phyloP scores from a whole-genome alignment of 129 eudicot species.

The Chrysanthemum seticuspe region DNA sequence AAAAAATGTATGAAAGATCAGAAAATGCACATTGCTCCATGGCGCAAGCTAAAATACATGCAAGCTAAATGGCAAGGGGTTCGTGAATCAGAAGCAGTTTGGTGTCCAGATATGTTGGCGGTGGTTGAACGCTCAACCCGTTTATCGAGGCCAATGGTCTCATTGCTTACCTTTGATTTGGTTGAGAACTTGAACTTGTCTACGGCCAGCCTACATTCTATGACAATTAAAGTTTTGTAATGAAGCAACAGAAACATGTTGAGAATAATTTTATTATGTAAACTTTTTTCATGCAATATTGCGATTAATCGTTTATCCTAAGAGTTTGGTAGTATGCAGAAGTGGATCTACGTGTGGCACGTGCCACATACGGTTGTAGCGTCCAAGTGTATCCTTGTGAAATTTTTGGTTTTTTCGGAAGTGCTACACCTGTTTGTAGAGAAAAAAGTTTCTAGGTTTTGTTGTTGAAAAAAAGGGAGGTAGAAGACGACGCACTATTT shows the following conservation, averaged over 20 bases:
- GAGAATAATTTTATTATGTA: too few relatives aligned
- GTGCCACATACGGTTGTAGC: too few relatives aligned
- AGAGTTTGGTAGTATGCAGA: too few relatives aligned
- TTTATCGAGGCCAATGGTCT: constrained; percentile 35
- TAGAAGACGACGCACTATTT: too few relatives aligned
- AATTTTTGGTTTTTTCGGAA: too few relatives aligned
- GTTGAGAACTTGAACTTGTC: constrained; percentile 27
- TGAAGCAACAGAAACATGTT: background rate
- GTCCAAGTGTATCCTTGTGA: too few relatives aligned
- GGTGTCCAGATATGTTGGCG: constrained; percentile 18
- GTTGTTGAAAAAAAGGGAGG: too few relatives aligned
- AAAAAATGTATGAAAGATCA: constrained; percentile 67
- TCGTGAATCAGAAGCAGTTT: constrained; percentile 9
- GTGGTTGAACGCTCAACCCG: constrained; percentile 14
- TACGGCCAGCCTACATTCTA: constrained; percentile 26
- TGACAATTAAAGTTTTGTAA: constrained; percentile 46
- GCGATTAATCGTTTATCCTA: too few relatives aligned
- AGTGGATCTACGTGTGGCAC: too few relatives aligned
- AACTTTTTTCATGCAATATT: too few relatives aligned
- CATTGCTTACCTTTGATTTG: constrained; percentile 57
- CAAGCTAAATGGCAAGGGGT: constrained; percentile 68
- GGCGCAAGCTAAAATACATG: constrained; percentile 83
- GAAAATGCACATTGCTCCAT: constrained; percentile 79
- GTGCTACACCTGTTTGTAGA: too few relatives aligned
- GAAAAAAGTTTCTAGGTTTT: too few relatives aligned